A percentile compares a stretch with the other conserved stretches of the same genome.
phyloP scores from a whole-genome alignment of 2,329 filamentous ascomycete genomes.

The Parastagonospora avenae region DNA sequence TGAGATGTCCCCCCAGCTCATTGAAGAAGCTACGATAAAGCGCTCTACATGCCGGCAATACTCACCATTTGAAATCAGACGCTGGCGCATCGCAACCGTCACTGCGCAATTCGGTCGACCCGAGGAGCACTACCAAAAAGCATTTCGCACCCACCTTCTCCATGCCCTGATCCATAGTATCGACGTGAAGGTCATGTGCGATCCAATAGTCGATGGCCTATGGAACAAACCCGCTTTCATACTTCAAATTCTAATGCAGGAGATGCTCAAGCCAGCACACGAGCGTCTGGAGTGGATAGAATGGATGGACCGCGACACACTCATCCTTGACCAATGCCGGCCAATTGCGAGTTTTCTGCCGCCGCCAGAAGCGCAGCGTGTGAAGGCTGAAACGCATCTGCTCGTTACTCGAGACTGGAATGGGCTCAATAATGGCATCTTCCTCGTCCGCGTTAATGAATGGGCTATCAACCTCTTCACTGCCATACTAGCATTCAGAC shows the following conservation, averaged over 20 bases:
- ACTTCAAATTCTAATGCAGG: conserved; percentile 45
- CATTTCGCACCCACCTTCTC: no score
- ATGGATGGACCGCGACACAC: conserved; percentile 53
- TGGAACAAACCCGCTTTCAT: conserved; percentile 55
- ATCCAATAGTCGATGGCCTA: conserved; percentile 49
- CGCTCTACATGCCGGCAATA: no score
- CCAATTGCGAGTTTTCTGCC: conserved; percentile 50
- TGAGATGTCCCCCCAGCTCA: no score
- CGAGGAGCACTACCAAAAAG: no score
- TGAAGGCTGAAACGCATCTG: conserved; percentile 20
- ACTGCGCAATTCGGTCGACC: no score
- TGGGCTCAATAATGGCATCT: conserved; percentile 52
- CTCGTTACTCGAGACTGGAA: conserved; percentile 48
- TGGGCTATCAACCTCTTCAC: conserved; percentile 48
- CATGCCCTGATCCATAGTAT: no score
- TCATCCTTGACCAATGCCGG: conserved; percentile 51
- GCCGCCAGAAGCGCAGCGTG: background rate
- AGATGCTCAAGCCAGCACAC: conserved; percentile 44
- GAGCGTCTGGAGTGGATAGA: conserved; percentile 51
- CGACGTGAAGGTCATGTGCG: conserved; percentile 29
- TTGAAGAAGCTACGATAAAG: no score
- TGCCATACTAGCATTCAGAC: conserved; percentile 43
- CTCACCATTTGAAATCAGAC: no score
- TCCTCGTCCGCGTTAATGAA: conserved; percentile 44
- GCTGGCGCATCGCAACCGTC: no score